Percentiles rank a stretch among this genome's conserved stretches.
phyloP scores from a whole-genome alignment of 805 yeast species.

The Blastobotrys americana region DNA sequence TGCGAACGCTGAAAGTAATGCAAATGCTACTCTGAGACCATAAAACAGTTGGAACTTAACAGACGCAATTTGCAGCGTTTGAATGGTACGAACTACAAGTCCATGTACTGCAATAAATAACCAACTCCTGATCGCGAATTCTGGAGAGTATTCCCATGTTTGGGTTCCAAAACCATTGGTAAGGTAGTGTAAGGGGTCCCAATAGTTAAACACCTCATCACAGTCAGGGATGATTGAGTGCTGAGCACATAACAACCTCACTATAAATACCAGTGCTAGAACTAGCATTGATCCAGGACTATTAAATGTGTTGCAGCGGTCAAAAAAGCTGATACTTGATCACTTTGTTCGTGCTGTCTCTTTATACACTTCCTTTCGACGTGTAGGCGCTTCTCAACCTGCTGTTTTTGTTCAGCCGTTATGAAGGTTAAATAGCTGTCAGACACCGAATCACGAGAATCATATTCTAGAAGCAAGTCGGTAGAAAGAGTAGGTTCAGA shows the following conservation, averaged over 20 bases:
- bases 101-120: conserved; percentile 53
- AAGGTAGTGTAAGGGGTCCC: conserved; percentile 85
- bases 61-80: conserved; percentile 17
- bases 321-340: no score
- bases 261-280: conserved; percentile 20
- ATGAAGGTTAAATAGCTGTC: no score
- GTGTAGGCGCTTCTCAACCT: no score
- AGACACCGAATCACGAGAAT: no score
- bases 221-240: conserved; percentile 78
- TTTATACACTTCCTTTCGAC: no score
- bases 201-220: conserved; percentile 86
- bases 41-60: conserved; percentile 39
- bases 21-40: conserved; percentile 41
- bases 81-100: conserved; percentile 17
- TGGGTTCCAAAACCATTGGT: conserved; percentile 81
- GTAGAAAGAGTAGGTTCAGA: no score
- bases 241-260: conserved; percentile 36
- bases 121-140: conserved; percentile 81
- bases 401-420: no score
- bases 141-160: conserved; percentile 96
- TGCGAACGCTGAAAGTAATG: conserved; percentile 35
- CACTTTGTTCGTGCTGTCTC: no score
- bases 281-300: no score
- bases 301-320: no score
- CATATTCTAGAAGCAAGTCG: no score